phyloP scores from a whole-genome alignment of 1,284 basidiomycete genomes.

The Ganoderma meredithae region DNA sequence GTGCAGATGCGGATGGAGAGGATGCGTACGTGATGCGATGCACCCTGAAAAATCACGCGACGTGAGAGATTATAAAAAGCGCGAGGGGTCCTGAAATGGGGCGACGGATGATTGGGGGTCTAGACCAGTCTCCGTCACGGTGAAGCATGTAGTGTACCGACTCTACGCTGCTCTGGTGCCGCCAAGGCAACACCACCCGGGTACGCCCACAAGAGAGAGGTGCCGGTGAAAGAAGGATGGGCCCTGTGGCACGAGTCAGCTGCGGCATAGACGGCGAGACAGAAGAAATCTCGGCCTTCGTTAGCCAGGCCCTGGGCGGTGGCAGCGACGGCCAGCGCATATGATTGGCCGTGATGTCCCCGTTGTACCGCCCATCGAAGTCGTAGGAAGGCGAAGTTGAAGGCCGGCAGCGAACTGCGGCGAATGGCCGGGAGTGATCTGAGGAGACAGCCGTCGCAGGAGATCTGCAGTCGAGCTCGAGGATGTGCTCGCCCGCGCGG shows the following conservation, averaged over 20 bases:
- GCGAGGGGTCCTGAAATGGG: background rate
- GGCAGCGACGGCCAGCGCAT: too few species aligned
- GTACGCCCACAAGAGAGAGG: background rate
- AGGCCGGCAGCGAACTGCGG: background rate
- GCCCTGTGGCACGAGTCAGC: background rate
- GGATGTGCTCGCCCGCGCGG: background rate
- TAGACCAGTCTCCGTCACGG: constrained; percentile 3
- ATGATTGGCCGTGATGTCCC: background rate
- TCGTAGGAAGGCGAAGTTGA: background rate
- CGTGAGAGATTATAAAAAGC: constrained; percentile 15
- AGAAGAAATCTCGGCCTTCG: background rate
- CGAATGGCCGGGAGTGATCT: background rate
- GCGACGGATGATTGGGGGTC: background rate
- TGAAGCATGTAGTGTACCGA: constrained; percentile 1
- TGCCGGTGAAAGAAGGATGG: too few species aligned
- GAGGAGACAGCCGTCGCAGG: background rate
- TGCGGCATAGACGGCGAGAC: background rate
- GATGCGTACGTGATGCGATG: constrained; percentile 91
- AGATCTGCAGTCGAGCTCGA: background rate
- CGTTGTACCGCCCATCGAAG: background rate
- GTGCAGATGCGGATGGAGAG: constrained; percentile 85
- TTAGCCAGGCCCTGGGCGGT: background rate
- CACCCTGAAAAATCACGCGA: constrained; percentile 50
- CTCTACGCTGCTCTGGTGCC: background rate
- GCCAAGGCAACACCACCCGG: constrained; percentile 5